Base-by-base conservation (phyloP, 805 yeast species). In the Zygotorulaspora chibaensis region DNA sequence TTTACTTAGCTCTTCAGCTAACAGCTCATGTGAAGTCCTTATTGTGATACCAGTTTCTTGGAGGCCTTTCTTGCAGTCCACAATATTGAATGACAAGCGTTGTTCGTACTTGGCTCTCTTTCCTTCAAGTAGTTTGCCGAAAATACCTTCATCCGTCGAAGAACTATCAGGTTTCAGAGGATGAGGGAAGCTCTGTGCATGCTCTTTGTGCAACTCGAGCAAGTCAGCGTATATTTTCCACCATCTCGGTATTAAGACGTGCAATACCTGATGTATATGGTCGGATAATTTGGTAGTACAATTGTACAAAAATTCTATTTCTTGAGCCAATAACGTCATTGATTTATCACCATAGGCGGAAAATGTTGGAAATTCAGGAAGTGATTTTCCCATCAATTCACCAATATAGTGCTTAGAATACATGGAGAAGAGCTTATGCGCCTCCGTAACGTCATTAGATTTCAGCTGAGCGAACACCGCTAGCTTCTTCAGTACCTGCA, bases 1-100 rank as follows among this genome's bases (percentile, higher is more conserved):
- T 41, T 74, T 77, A 42, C 81, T 81, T 15, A 83, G 67, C 58
- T 81, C 84, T 41, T 78, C 74, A 0, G 90, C 89, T 2, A 83
- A 52, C 1, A 62, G 54, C 55, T 84, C 91, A 61, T 84, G 86
- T n/a, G 67, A 73, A 18, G 53, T 49, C 43, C 73, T 77, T 18
- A 84, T 72, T 3, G 73, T 78, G 15, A 57, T 48, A 48, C 74
- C 77, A 37, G 82, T 52, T 9, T 60, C 66, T 48, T 70, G 53
- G 35, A 83, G 60, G 34, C 67, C 68, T 27, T 64, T 60, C 39
- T 74, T 70, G 17, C 70, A 63, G n/a, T 70, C 74, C 3, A 70
- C 58, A 40, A 71, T 59, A 25, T 72, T 72, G 3, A 62, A 53
- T 5, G 72, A 46, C 4, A 79, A 48, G 30, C 73, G 68, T 16